Base-by-base conservation (phyloP, 2,329 filamentous ascomycete genomes). In the Paracorniculantispora psalliotae region DNA sequence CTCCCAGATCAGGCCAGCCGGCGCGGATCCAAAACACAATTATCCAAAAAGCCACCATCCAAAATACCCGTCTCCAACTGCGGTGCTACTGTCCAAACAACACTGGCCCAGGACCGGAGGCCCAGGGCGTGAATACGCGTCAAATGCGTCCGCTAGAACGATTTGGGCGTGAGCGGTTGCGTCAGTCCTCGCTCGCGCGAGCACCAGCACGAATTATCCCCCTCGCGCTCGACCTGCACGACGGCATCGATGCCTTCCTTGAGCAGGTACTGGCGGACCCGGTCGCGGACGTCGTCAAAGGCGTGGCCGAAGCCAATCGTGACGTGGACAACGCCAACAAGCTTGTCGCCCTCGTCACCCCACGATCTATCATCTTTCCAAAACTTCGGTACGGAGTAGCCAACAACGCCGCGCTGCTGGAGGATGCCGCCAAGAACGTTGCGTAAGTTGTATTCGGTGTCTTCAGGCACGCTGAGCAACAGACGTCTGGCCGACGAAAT, bases 281-380 rank as follows among this genome's bases (percentile, higher is more conserved):
- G 81, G 61, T 90, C 84, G 53, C 90, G 81, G 6, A 97, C 91
- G 62, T 97, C 92, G 66, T 96, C 91, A 58, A 92, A 70, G 65
- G 92, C 86, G 2, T 88, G 85, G 2, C 81, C 84, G 25, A 84
- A 82, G 1, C 86, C 84, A 1, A 91, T 91, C 61, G 91, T 85
- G 41, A 97, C 83, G 69, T 97, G 93, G 61, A 97, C 92, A 1
- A 94, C 88, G 2, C 93, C 93, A 13, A 92, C 76, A 2, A 97
- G 80, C 62, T 79, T 83, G 59, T 79, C 77, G 2, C 72, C 75
- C 3, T 72, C 68, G 23, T 75, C 75, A 9, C 69, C 73, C 3
- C 73, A 73, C 19, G 72, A 74, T 12, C 82, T 76, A 62, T 96
- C 92, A 66, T 96, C 91, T 15, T 94, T 77, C 94, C 94, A 99